These are phyloP conservation scores for Trichomonas vaginalis DNA, from an alignment of 208 protist species.

Conservation along the genomic window DNA sequence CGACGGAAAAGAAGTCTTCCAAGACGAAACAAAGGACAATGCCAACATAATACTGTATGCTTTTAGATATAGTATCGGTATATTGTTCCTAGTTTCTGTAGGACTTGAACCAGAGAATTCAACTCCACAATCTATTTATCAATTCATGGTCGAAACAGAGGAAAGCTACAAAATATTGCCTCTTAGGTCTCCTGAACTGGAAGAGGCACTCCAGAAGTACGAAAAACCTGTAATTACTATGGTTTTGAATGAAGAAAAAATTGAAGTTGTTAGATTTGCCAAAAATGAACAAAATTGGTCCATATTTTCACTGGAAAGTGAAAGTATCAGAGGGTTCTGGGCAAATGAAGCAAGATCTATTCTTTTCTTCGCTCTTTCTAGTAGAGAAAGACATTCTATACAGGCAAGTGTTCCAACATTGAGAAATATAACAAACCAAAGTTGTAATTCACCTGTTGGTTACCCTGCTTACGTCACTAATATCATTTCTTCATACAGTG, in stretches of 20 bases:
- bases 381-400: slow-evolving; percentile 2
- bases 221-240: background rate
- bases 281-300: background rate
- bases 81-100: background rate
- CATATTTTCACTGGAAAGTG: background rate
- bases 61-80: background rate
- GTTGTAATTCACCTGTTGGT: background rate
- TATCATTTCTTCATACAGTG: background rate
- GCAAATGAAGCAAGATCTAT: background rate
- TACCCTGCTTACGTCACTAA: background rate
- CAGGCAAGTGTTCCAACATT: background rate
- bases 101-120: background rate
- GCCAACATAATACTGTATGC: background rate
- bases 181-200: background rate
- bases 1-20: background rate
- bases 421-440: background rate
- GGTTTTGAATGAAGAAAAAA: background rate
- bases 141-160: background rate
- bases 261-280: background rate
- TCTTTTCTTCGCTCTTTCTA: background rate
- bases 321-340: background rate
- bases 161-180: background rate
- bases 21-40: background rate
- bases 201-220: background rate
- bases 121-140: background rate